Evolutionary conservation across 257 asterid genomes (phyloP), one percentile per base, ranked within the genome.

Genomic region (Jacaranda copaia): DNA sequence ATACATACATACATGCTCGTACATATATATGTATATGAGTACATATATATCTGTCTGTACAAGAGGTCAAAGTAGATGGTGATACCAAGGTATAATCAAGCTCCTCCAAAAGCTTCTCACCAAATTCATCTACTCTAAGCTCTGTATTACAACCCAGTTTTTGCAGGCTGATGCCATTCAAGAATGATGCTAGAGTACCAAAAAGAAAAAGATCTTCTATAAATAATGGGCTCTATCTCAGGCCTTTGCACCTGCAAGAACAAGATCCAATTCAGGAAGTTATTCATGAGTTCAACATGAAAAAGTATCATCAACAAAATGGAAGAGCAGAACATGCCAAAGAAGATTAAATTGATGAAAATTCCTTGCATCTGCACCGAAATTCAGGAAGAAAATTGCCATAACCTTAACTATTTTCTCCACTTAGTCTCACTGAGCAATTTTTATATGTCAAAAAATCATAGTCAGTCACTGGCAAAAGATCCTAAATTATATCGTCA

Each of bases 51-150:
- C 32, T 25, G 32, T 25, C 32, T 25, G 1, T 25, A 25, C 32
- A 25, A 25, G 32, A 25, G 32, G 32, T 25, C 1, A 25, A 2
- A 25, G 32, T 68, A 57, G 68, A 78, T n/a, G 69, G 59, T 36
- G 57, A 81, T 92, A 94, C 98, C 96, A 95, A 84, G 81, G 96
- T 90, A 79, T 95, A 93, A 87, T 95, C 98, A 64, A 93, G 95
- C 89, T 95, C 98, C 96, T 95, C 99, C 93, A 95, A 79, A 81
- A 95, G 95, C 88, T 95, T 95, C 87, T 95, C 99, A 59, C 99
- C 99, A 73, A 95, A 95, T 82, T 95, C 99, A 83, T 95, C 99
- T 77, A 93, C 97, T 80, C 93, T 91, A 84, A 95, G 98, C 90
- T 95, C 98, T 16, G 98, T 92, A 25, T 95, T 93, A 81, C 98